Evolutionary conservation across 1,284 basidiomycete species (phyloP).

Genomic region (Pholiota adiposa): DNA sequence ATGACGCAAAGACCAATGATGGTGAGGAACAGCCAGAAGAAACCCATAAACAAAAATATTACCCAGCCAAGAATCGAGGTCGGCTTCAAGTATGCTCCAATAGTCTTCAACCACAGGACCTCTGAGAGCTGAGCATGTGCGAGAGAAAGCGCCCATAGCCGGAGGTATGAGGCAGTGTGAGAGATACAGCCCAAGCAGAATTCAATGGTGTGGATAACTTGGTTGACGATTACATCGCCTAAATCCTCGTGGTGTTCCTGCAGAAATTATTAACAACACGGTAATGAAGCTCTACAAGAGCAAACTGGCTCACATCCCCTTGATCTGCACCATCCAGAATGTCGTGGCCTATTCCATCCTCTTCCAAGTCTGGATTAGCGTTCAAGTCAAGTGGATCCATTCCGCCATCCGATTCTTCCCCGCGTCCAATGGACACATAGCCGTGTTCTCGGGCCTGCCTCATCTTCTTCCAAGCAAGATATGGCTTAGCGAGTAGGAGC

Average conservation of each 20-base stretch:
- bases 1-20: conserved; percentile 86
- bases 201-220: conserved; percentile 98
- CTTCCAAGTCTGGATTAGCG: conserved; percentile 69
- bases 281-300: conserved; percentile 13
- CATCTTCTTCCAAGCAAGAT: conserved; percentile 91
- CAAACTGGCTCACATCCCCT: conserved; percentile 58
- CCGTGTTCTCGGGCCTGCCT: conserved; percentile 84
- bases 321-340: conserved; percentile 63
- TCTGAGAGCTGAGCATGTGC: conserved; percentile 98
- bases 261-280: conserved; percentile 4
- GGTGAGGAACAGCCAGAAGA: conserved; percentile 85
- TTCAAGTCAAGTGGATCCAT: conserved; percentile 20
- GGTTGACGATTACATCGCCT: conserved; percentile 94
- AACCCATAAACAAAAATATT: conserved; percentile 66
- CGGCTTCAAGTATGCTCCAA: conserved; percentile 63
- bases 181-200: conserved; percentile 99
- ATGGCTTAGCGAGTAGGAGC: conserved; percentile 95
- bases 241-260: conserved; percentile 88
- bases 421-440: conserved; percentile 73
- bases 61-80: conserved; percentile 61
- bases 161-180: conserved; percentile 98
- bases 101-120: conserved; percentile 90
- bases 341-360: conserved; percentile 81
- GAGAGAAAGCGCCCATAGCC: conserved; percentile 97
- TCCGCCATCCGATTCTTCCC: too few relatives aligned